These are phyloP conservation scores for Atkinsonella hypoxylon DNA, from an alignment of 2,329 filamentous ascomycete genomes.

Conservation along the genomic window DNA sequence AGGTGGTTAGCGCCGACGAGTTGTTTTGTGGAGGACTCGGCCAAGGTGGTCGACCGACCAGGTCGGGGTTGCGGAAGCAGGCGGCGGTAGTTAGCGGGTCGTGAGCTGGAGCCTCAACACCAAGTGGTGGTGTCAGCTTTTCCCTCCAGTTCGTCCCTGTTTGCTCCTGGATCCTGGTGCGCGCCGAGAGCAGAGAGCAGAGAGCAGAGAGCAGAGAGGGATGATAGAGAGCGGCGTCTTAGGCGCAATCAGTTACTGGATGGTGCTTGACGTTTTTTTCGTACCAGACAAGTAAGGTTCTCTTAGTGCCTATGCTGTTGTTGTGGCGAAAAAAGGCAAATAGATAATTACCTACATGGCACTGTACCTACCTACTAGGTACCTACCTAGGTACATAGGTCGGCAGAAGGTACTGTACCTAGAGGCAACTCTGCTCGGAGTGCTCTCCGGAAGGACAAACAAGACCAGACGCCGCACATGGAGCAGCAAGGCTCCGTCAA, in stretches of 20 bases:
- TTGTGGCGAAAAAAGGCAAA: too few species aligned
- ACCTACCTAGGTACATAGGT: too few species aligned
- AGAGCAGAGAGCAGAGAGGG: too few species aligned
- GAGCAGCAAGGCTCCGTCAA: not conserved
- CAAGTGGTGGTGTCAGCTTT: not conserved
- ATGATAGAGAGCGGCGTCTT: too few species aligned
- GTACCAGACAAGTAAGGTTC: too few species aligned
- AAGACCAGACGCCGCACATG: not conserved
- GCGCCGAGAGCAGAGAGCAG: not conserved
- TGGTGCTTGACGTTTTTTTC: not conserved
- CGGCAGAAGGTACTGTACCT: too few species aligned
- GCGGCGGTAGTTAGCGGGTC: constrained; percentile 5
- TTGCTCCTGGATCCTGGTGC: too few species aligned
- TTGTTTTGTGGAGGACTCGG: constrained; percentile 7
- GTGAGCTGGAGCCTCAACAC: not conserved
- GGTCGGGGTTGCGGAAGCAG: constrained; percentile 4
- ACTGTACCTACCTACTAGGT: too few species aligned
- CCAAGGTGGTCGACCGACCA: not conserved
- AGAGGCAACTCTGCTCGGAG: too few species aligned
- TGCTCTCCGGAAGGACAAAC: not conserved
- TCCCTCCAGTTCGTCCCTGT: too few species aligned
- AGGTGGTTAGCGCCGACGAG: constrained; percentile 4
- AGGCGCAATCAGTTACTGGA: not conserved
- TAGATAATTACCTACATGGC: too few species aligned
- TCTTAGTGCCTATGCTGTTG: too few species aligned